Evolutionary conservation across 192 early-diverging fungal species (phyloP), one percentile per base, ranked within the genome.

Genomic region (Backusella parvicylindrica): DNA sequence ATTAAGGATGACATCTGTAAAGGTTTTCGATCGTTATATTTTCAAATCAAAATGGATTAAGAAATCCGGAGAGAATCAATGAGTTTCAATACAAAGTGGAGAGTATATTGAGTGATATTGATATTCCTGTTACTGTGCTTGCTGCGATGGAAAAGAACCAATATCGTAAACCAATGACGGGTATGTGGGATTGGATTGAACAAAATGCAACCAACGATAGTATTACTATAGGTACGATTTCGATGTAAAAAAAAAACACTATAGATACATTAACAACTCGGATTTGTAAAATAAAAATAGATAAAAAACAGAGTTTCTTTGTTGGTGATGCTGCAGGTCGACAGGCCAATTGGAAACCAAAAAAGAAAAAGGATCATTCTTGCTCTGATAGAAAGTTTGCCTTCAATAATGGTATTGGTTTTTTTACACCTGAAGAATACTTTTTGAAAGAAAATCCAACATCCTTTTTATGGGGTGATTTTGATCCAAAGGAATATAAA

Each of bases 301-400:
- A 95, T 72, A 72, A 64, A 40, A 53, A 49, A 7, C 65, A 77
- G 2, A 92, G 91, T 73, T 96, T 95, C 60, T 99, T 89, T 84
- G 92, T 95, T 4, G 97, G 97, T 28, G 97, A 99, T 82, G 97
- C 96, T 3, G 95, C 95, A n/a, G 96, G 97, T 1, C 78, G 97
- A 38, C 79, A 82, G 0, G 83, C 70, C 2, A 86, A 83, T n/a
- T 93, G 92, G 91, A 88, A 87, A 71, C 71, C 53, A 0, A 88
- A 86, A 4, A 79, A 73, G 1, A 79, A 82, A 26, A 89, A 88
- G 71, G 97, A 99, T 71, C 91, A 91, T 81, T 86, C 92, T n/a
- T 94, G 94, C 79, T 89, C 87, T 2, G 97, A 99, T 76, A 86
- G 86, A 40, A 96, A 94, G 66, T 94, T 95, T 84, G 95, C 96